Base-by-base conservation (phyloP, 345 rosid species). In the Camelina laxa region DNA sequence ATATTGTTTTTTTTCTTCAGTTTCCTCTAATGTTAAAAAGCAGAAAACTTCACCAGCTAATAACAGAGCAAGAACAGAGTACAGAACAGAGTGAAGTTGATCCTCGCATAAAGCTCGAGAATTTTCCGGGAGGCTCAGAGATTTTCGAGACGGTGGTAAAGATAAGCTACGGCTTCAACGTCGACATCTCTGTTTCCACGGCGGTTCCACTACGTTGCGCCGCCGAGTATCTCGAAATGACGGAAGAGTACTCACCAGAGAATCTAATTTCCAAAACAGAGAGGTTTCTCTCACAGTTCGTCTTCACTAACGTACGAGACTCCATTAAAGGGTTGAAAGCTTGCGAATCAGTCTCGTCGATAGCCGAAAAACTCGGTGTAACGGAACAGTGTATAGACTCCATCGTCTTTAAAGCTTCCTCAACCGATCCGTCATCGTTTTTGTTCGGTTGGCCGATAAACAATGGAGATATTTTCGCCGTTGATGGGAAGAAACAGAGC, bases 11-110 rank as follows among this genome's bases (percentile, higher is more conserved):
- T 4, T 17, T 78, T 72, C 85, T 79, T 72, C 85, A 93, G 98
- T 84, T 90, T 80, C 96, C 95, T 50, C 68, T 93, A 42, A 90
- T 89, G 89, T 85, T 91, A 5, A 93, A 82, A 47, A 93, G 98
- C 73, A 72, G 71, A 53, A 90, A 78, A 84, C 91, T 93, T 74
- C 85, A 87, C 51, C 82, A 73, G 45, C 63, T 90, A 17, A 91
- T 93, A 71, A 68, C 93, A 31, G 91, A 91, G 81, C 85, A 85
- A 56, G 96, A 84, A 73, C 54, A 87, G 78, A 45, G 82, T 19
- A 6, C 12, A 38, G 47, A 59, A 59, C 27, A 60, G 24, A 38
- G 11, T 27, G 38, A 70, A 10, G 75, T 54, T 20, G 70, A 73
- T 19, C 82, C 82, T 61, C 82, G 78, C 49, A 68, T 93, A 30